Evolutionary conservation across 140 eudicot genomes (phyloP).

Genomic region (Oenanthe javanica): DNA sequence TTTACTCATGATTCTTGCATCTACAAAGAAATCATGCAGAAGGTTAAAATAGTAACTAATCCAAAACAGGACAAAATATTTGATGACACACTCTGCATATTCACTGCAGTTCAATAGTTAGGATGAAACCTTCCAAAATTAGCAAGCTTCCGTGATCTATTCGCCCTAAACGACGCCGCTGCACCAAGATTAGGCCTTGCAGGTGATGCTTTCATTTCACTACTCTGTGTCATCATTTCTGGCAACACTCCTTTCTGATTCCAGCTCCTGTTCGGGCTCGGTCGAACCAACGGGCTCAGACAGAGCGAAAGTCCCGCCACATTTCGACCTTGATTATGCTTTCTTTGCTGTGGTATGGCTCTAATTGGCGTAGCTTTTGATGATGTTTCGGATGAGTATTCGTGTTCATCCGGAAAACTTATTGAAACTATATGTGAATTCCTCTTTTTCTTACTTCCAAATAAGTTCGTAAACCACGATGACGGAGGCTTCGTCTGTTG

Average conservation of each 20-base stretch:
- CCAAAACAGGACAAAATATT: conserved; percentile 8
- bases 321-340: conserved; percentile 24
- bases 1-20: too few relatives aligned
- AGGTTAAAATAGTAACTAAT: background rate
- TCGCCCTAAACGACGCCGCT: conserved; percentile 44
- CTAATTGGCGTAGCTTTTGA: conserved; percentile 41
- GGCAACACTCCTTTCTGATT: conserved; percentile 46
- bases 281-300: conserved; percentile 72
- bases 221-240: conserved; percentile 42
- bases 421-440: conserved; percentile 22
- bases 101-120: conserved; percentile 33
- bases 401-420: conserved; percentile 19
- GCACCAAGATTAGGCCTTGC: conserved; percentile 32
- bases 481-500: background rate
- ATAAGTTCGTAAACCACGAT: conserved; percentile 40
- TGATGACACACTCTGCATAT: conserved; percentile 13
- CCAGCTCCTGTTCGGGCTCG: conserved; percentile 61
- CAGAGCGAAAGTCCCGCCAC: conserved; percentile 45
- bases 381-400: conserved; percentile 26
- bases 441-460: conserved; percentile 30
- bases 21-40: background rate
- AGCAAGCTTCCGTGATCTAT: conserved; percentile 73
- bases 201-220: conserved; percentile 29
- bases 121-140: conserved; percentile 62
- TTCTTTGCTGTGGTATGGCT: conserved; percentile 20